phyloP scores from a whole-genome alignment of 495 filamentous ascomycete species.

The Thermothielavioides terrestris region DNA sequence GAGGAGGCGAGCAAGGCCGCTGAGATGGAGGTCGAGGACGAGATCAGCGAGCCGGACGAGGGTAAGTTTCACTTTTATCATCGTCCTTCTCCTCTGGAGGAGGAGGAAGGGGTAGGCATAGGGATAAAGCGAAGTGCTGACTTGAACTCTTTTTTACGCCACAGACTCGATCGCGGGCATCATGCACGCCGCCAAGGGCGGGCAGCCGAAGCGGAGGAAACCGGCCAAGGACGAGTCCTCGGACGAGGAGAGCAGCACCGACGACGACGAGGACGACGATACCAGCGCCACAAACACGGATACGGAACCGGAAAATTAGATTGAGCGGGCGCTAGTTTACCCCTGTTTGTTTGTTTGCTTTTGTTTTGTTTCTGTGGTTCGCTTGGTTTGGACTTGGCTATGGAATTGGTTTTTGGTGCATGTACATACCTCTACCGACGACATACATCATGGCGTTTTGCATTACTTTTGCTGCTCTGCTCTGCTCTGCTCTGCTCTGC shows the following conservation, averaged over 20 bases:
- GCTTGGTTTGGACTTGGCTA: too few species aligned
- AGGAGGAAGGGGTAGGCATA: too few species aligned
- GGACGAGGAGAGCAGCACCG: slow-evolving; percentile 81
- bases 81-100: too few species aligned
- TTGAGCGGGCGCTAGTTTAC: slow-evolving; percentile 14
- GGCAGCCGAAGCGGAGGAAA: slow-evolving; percentile 45
- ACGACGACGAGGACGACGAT: slow-evolving; percentile 71
- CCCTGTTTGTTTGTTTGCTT: neutral
- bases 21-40: slow-evolving; percentile 73
- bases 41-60: slow-evolving; percentile 96
- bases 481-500: too few species aligned
- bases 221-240: slow-evolving; percentile 46
- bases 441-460: too few species aligned
- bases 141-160: too few species aligned
- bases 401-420: too few species aligned
- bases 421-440: too few species aligned
- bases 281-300: slow-evolving; percentile 75
- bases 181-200: slow-evolving; percentile 77
- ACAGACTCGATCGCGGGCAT: slow-evolving; percentile 89
- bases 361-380: neutral
- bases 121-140: too few species aligned
- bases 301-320: slow-evolving; percentile 53
- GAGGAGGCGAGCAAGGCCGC: slow-evolving; percentile 81
- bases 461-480: too few species aligned
- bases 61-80: slow-evolving; percentile 49